phyloP scores from a whole-genome alignment of 1,284 basidiomycete genomes.

The Agroathelia rolfsii region DNA sequence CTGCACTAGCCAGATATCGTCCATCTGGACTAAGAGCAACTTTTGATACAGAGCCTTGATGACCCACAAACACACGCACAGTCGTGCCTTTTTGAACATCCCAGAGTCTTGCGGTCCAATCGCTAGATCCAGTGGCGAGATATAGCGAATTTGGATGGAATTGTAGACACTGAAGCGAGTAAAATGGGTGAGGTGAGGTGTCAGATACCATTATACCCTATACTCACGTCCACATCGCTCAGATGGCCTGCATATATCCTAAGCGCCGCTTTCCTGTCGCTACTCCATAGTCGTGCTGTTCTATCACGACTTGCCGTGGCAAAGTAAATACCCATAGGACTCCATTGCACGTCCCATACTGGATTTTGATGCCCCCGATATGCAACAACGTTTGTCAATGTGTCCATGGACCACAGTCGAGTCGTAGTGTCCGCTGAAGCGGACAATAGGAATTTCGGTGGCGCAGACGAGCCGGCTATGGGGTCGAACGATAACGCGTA shows the following conservation, averaged over 20 bases:
- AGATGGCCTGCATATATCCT: slow-evolving; percentile 94
- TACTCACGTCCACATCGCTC: slow-evolving; percentile 91
- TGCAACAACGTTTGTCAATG: slow-evolving; percentile 86
- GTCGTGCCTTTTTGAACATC: slow-evolving; percentile 95
- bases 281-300: slow-evolving; percentile 94
- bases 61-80: slow-evolving; percentile 92
- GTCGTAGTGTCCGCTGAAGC: slow-evolving; percentile 90
- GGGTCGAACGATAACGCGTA: slow-evolving; percentile 95
- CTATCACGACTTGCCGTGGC: slow-evolving; percentile 91
- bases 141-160: slow-evolving; percentile 99
- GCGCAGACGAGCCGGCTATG: slow-evolving; percentile 72
- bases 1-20: slow-evolving; percentile 84
- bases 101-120: slow-evolving; percentile 94
- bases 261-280: slow-evolving; percentile 81
- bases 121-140: slow-evolving; percentile 93
- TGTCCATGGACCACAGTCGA: slow-evolving; percentile 94
- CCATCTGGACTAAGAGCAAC: slow-evolving; percentile 92
- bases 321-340: slow-evolving; percentile 96
- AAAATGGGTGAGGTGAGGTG: slow-evolving; percentile 2
- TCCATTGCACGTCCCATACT: slow-evolving; percentile 99
- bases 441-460: slow-evolving; percentile 85
- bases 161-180: slow-evolving; percentile 65
- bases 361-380: slow-evolving; percentile 97
- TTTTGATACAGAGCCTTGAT: slow-evolving; percentile 84
- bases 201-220: too few species aligned